Conservation (phyloP, 2,329 filamentous ascomycete species). For the Aspergillus hiratsukae region DNA sequence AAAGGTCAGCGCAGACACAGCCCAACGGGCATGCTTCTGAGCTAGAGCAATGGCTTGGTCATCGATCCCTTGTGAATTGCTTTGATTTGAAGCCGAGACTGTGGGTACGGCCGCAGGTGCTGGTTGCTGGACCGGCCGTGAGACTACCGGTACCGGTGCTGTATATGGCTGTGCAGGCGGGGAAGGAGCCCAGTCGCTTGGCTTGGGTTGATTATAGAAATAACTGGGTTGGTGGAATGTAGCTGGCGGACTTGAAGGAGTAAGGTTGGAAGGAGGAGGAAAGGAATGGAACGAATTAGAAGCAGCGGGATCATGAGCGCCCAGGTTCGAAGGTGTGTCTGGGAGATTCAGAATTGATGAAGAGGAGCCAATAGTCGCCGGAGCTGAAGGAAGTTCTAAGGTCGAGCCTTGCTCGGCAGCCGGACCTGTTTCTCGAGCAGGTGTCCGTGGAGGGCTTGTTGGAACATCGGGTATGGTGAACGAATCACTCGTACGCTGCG, state of each 20-base stretch:
- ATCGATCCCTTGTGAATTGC: constrained; percentile 40
- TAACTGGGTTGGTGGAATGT: constrained; percentile 18
- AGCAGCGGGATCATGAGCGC: constrained; percentile 10
- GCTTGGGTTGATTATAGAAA: constrained; percentile 20
- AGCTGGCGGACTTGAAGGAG: constrained; percentile 19
- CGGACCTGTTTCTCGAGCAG: constrained; percentile 30
- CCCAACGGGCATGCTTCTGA: constrained; percentile 95
- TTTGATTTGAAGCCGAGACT: constrained; percentile 16
- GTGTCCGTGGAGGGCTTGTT: constrained; percentile 21
- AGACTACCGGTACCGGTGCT: constrained; percentile 14
- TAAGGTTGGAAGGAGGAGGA: constrained; percentile 33
- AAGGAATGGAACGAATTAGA: constrained; percentile 39
- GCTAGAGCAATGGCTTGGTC: constrained; percentile 75
- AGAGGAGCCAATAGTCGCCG: constrained; percentile 31
- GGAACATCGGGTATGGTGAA: constrained; percentile 22
- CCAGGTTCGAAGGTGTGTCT: constrained; percentile 26
- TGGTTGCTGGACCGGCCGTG: constrained; percentile 16
- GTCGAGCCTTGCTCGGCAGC: constrained; percentile 28
- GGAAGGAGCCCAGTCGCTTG: constrained; percentile 10
- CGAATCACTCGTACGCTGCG: constrained; percentile 19
- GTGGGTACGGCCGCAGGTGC: constrained; percentile 16
- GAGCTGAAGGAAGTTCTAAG: constrained; percentile 37
- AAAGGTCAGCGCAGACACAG: constrained; percentile 93
- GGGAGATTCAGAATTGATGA: constrained; percentile 26
- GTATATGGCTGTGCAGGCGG: constrained; percentile 27